Evolutionary conservation across 352 stramenopile genomes (phyloP).

Genomic region (Globisporangium megalacanthum): DNA sequence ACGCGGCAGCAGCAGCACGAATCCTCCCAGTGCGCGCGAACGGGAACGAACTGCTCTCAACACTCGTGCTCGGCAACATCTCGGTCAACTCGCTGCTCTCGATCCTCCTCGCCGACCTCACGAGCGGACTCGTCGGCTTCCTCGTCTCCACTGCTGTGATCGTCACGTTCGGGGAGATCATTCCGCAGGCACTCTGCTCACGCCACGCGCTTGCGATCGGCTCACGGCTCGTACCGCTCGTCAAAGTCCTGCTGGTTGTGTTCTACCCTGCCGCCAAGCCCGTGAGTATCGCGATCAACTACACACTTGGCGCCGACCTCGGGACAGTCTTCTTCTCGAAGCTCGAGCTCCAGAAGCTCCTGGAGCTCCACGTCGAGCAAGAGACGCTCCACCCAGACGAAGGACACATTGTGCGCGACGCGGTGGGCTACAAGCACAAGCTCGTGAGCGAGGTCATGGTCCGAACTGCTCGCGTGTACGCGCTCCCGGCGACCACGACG

Average conservation of each 20-base stretch:
- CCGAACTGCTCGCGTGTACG: constrained; percentile 74
- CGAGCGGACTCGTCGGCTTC: constrained; percentile 87
- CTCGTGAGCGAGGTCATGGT: constrained; percentile 91
- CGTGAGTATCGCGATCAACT: constrained; percentile 90
- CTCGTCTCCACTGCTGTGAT: constrained; percentile 94
- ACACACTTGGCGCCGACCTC: constrained; percentile 89
- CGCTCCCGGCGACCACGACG: constrained; percentile 43
- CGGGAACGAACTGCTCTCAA: constrained; percentile 97
- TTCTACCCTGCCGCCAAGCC: constrained; percentile 91
- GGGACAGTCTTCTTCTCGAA: constrained; percentile 96
- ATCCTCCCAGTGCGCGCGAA: constrained; percentile 88
- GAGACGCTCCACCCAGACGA: constrained; percentile 90
- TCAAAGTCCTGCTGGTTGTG: constrained; percentile 91
- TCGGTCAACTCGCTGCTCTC: constrained; percentile 96
- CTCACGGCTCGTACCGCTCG: constrained; percentile 78
- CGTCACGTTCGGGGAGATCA: constrained; percentile 94
- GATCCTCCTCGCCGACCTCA: constrained; percentile 95
- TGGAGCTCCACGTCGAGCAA: constrained; percentile 95
- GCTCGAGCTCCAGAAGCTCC: constrained; percentile 91
- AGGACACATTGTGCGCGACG: constrained; percentile 93
- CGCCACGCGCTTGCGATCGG: constrained; percentile 86
- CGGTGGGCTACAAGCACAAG: constrained; percentile 74
- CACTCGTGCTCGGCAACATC: constrained; percentile 96
- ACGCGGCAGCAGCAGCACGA: constrained; percentile 47
- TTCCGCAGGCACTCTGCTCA: constrained; percentile 91